Conservation (phyloP, 2,329 filamentous ascomycete species). For the Aureobasidium subglaciale region DNA sequence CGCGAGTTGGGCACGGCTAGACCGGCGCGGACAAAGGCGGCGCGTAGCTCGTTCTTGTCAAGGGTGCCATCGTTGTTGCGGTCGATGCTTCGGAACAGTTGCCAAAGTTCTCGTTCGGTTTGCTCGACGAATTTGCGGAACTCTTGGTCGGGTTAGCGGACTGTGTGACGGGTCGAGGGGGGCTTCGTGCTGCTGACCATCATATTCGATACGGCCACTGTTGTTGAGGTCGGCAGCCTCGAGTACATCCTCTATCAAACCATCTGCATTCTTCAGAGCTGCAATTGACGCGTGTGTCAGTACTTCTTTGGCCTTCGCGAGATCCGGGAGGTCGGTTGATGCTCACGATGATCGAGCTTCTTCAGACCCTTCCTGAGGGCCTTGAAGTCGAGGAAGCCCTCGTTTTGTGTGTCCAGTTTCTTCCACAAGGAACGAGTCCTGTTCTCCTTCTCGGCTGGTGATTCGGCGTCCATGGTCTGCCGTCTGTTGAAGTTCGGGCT, state of each 20-base stretch:
- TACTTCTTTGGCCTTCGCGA: background rate
- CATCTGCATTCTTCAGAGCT: constrained; percentile 86
- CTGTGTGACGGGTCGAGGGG: background rate
- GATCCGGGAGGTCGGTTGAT: constrained; percentile 20
- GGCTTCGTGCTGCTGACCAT: constrained; percentile 50
- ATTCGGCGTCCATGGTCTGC: constrained; percentile 63
- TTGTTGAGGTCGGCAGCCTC: constrained; percentile 75
- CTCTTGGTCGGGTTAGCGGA: constrained; percentile 48
- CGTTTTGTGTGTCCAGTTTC: constrained; percentile 67
- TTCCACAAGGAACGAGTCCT: constrained; percentile 79
- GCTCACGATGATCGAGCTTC: constrained; percentile 85
- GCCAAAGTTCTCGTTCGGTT: constrained; percentile 74
- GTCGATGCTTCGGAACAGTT: constrained; percentile 82
- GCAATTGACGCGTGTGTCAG: constrained; percentile 18
- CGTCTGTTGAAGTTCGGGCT: constrained; percentile 17
- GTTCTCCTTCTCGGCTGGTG: constrained; percentile 69
- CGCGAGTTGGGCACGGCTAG: constrained; percentile 70
- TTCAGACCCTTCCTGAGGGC: constrained; percentile 76
- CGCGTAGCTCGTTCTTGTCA: constrained; percentile 74
- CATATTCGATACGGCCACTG: constrained; percentile 85
- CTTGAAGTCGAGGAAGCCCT: constrained; percentile 75
- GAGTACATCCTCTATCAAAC: constrained; percentile 74
- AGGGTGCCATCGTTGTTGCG: constrained; percentile 76
- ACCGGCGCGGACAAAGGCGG: constrained; percentile 71
- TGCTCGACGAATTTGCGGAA: constrained; percentile 82